Evolutionary conservation across 768 basidiomycete species (phyloP).

Genomic region (Cyclocybe aegerita): DNA sequence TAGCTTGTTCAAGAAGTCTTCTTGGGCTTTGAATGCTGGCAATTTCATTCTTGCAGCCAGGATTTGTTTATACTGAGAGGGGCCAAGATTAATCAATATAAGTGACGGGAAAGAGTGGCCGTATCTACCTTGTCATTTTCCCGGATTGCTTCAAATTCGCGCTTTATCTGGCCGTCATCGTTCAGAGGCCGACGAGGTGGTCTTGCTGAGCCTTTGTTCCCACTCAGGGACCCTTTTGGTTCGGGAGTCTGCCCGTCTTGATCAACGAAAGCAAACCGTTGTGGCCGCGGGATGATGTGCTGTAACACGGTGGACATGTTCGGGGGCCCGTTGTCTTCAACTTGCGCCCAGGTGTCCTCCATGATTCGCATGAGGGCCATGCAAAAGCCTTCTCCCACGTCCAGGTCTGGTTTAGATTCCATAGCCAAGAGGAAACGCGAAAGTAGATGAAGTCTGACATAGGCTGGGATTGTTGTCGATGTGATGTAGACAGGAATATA

Average conservation of each 20-base stretch:
- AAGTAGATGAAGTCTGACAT: conserved; percentile 82
- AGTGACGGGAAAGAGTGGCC: neutral
- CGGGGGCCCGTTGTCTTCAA: conserved; percentile 74
- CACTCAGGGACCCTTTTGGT: conserved; percentile 6
- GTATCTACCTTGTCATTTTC: conserved; percentile 34
- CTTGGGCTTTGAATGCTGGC: conserved; percentile 73
- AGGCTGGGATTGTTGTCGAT: conserved; percentile 68
- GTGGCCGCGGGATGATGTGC: conserved; percentile 46
- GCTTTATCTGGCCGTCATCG: conserved; percentile 46
- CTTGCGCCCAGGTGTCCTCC: conserved; percentile 65
- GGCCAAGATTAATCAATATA: neutral
- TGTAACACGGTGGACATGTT: conserved; percentile 67
- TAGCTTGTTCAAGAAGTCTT: conserved; percentile 60
- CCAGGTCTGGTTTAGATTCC: conserved; percentile 52
- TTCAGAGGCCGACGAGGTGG: conserved; percentile 37
- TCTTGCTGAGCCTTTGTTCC: conserved; percentile 3
- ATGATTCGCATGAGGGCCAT: conserved; percentile 69
- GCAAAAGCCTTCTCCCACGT: conserved; percentile 69
- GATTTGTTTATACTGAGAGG: conserved; percentile 51
- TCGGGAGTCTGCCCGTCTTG: neutral
- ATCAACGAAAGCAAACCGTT: conserved; percentile 7
- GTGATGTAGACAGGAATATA: conserved; percentile 76
- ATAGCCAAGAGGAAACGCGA: conserved; percentile 60
- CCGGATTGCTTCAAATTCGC: conserved; percentile 49
- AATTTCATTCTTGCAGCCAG: conserved; percentile 55